A percentile compares a stretch with the other conserved stretches of the same genome.
phyloP scores from a whole-genome alignment of 2,329 filamentous ascomycete genomes.

The Epichloe gansuensis region DNA sequence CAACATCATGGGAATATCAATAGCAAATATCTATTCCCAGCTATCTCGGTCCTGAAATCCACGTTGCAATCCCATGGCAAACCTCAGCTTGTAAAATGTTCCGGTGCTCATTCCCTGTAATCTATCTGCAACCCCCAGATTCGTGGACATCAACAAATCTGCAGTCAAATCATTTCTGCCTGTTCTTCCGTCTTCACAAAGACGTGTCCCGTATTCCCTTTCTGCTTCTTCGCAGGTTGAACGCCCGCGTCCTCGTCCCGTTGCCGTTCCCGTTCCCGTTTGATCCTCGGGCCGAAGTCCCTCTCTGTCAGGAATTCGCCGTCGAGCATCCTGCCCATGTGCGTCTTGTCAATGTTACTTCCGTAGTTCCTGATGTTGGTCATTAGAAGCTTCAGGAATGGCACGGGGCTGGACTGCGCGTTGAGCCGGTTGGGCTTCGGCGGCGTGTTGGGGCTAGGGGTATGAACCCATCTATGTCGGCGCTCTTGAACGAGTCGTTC shows the following conservation, averaged over 20 bases:
- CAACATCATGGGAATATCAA: too few relatives aligned
- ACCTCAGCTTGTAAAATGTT: too few relatives aligned
- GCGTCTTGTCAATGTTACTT: slow-evolving; percentile 27
- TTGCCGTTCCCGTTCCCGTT: neutral
- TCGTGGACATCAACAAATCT: too few relatives aligned
- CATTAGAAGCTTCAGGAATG: slow-evolving; percentile 25
- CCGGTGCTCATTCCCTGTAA: too few relatives aligned
- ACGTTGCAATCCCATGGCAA: too few relatives aligned
- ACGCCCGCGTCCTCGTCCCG: neutral
- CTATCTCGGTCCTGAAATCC: too few relatives aligned
- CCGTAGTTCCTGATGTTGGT: slow-evolving; percentile 25
- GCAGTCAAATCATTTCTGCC: too few relatives aligned
- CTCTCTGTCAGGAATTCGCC: slow-evolving; percentile 14
- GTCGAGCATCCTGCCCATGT: slow-evolving; percentile 27
- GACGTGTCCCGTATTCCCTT: neutral
- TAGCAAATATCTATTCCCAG: too few relatives aligned
- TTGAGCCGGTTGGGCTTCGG: neutral
- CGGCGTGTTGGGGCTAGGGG: neutral
- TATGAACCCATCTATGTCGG: neutral
- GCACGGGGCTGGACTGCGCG: slow-evolving; percentile 19
- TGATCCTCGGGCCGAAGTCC: slow-evolving; percentile 9
- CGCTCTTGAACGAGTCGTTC: neutral
- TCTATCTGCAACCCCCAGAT: too few relatives aligned
- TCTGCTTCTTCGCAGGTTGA: neutral
- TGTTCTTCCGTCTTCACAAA: neutral